Evolutionary conservation across 2,329 filamentous ascomycete genomes (phyloP).

Genomic region (Ophiostoma sp.): DNA sequence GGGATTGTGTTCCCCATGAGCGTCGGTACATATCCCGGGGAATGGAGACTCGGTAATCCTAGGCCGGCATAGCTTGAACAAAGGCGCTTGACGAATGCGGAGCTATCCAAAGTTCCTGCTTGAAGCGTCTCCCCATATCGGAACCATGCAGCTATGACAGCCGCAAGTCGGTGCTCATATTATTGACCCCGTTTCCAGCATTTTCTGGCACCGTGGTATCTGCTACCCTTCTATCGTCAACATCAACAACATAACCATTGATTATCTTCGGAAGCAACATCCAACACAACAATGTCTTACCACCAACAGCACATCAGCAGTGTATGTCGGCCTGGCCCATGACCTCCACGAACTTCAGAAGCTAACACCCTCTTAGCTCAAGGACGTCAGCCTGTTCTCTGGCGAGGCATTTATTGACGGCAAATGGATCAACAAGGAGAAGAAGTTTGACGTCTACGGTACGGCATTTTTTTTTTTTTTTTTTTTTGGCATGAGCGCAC

Average conservation of each 20-base stretch:
- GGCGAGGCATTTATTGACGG: slow-evolving; percentile 25
- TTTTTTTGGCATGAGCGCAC: no score
- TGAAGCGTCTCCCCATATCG: no score
- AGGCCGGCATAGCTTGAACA: neutral
- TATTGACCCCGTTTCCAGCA: neutral
- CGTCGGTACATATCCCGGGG: neutral
- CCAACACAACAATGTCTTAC: neutral
- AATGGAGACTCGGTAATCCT: neutral
- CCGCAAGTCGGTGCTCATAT: neutral
- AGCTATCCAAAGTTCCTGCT: neutral
- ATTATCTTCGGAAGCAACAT: neutral
- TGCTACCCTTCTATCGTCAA: neutral
- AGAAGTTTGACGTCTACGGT: slow-evolving; percentile 26
- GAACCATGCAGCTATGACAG: neutral
- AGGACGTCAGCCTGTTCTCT: slow-evolving; percentile 22
- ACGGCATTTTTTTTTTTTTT: no score
- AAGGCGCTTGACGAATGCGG: neutral
- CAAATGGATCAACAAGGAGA: slow-evolving; percentile 23
- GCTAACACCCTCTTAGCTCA: slow-evolving; percentile 20
- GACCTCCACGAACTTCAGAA: neutral
- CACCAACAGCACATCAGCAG: neutral
- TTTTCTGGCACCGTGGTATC: neutral
- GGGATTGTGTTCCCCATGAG: neutral
- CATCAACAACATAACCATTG: neutral
- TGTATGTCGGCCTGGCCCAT: neutral